These are phyloP conservation scores for Vigna hirtella DNA, from an alignment of 306 rosid species.

Conservation along the genomic window DNA sequence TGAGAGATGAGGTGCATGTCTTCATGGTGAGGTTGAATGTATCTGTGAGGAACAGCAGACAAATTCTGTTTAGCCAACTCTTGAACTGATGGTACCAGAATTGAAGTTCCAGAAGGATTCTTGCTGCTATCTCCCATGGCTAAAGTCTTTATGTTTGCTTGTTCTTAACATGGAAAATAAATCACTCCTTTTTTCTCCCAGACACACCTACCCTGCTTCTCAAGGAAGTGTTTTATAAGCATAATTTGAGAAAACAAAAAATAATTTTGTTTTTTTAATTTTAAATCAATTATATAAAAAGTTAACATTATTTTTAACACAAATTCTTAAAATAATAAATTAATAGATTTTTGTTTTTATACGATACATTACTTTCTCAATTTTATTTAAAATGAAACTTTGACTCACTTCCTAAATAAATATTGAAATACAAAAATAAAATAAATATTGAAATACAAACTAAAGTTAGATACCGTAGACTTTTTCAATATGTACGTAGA, in stretches of 20 bases:
- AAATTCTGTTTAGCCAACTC: constrained; percentile 41
- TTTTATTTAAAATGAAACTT: too few relatives aligned
- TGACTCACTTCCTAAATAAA: too few relatives aligned
- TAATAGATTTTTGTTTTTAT: too few relatives aligned
- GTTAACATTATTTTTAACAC: too few relatives aligned
- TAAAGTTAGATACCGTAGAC: too few relatives aligned
- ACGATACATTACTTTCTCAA: too few relatives aligned
- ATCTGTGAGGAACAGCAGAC: constrained; percentile 34
- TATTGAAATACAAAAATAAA: too few relatives aligned
- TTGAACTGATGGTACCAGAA: constrained; percentile 50
- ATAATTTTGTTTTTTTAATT: too few relatives aligned
- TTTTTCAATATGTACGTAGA: too few relatives aligned
- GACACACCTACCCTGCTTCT: not conserved
- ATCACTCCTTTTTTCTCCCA: not conserved
- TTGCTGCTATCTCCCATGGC: not conserved
- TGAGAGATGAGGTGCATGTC: not conserved
- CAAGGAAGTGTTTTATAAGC: not conserved
- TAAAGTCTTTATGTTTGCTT: not conserved
- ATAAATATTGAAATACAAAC: too few relatives aligned
- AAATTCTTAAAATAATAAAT: too few relatives aligned
- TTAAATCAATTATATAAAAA: too few relatives aligned
- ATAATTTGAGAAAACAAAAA: not conserved
- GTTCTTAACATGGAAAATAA: not conserved
- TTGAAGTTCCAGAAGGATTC: constrained; percentile 28
- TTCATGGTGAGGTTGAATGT: constrained; percentile 38